Base-by-base conservation (phyloP, 2,329 filamentous ascomycete species). In the Exophiala dermatitidis region DNA sequence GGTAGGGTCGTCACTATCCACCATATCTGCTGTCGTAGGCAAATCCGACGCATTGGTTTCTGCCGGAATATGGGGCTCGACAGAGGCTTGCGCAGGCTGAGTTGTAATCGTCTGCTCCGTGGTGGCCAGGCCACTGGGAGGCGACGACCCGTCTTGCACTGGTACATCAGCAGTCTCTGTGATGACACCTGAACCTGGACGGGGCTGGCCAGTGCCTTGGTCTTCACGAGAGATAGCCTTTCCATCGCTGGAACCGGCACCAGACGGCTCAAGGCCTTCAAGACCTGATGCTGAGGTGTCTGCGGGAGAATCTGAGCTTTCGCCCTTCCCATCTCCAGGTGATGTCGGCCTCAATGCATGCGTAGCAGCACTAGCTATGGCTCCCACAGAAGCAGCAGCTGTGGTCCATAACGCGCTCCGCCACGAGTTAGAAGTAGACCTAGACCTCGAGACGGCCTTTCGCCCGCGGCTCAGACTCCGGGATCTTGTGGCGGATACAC, bases 351-450 rank as follows among this genome's bases (percentile, higher is more conserved):
- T 12, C 6, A 43, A 12, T 31, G 45, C 43, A 48, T 56, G 37
- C 30, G 50, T 49, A 36, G 47, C 46, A 28, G 37, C 9, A 10
- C 31, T 48, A 3, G 52, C 9, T 3, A 48, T 46, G 36, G 52
- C 48, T 9, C 57, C 57, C 30, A 41, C 38, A 5, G 45, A 50
- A 50, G 50, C 57, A 40, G 46, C 46, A 9, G 50, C 49, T 6
- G 56, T 45, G 26, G 52, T 52, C 34, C 54, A 38, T 30, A 59
- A 8, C 8, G 51, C 54, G 43, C 55, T 49, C 29, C 53, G 52
- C 57, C 52, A 55, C 8, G 50, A 45, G 28, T 33, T 46, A 40
- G 59, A 60, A 19, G 52, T 52, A 33, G 53, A 56, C 52, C 57
- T 46, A 9, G 58, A 55, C 4, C 19, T 38, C 36, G 57, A 54